Base-by-base conservation (phyloP, 495 filamentous ascomycete species). In the Aspergillus leporis region DNA sequence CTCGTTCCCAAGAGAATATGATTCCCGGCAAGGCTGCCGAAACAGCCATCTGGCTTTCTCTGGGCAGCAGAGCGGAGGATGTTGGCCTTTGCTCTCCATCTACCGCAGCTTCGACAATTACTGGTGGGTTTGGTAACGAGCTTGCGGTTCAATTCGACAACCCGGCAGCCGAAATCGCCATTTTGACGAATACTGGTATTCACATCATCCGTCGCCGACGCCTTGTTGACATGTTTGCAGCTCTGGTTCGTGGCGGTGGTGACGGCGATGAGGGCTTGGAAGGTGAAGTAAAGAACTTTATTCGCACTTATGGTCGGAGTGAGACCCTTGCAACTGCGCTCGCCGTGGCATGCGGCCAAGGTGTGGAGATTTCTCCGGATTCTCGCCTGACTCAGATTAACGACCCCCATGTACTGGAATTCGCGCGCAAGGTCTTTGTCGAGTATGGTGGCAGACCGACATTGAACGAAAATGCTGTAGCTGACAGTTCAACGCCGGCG, bases 261-360 rank as follows among this genome's bases (percentile, higher is more conserved):
- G 86, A 86, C 32, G 86, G 88, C 34, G 87, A 93, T 8, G 92
- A 96, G 43, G 91, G 87, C 4, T 66, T 92, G 4, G 90, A 95
- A 52, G 85, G 80, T 2, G 90, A 96, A 55, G 78, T 93, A 41
- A 88, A 87, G 53, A 90, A 83, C 54, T 96, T 98, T 65, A 88
- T 91, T 56, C 79, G 83, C 34, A 81, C 83, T 4, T 97, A 98
- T 71, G 95, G 95, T 34, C 82, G 90, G 1, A 85, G 84, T 2
- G 94, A 99, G 69, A 91, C 88, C 0, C 85, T 91, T 60, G 91
- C 95, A 0, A 93, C 92, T 53, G 91, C 95, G 10, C 80, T 99
- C 21, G 95, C 95, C 9, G 94, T 98, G n/a, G 92, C 92, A 14
- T 99, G 94, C 69, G 92, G 93, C 13, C 91, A 96, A 69, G 92